Evolutionary conservation across 2,329 filamentous ascomycete genomes (phyloP).

Genomic region (Paraphoma sp.): DNA sequence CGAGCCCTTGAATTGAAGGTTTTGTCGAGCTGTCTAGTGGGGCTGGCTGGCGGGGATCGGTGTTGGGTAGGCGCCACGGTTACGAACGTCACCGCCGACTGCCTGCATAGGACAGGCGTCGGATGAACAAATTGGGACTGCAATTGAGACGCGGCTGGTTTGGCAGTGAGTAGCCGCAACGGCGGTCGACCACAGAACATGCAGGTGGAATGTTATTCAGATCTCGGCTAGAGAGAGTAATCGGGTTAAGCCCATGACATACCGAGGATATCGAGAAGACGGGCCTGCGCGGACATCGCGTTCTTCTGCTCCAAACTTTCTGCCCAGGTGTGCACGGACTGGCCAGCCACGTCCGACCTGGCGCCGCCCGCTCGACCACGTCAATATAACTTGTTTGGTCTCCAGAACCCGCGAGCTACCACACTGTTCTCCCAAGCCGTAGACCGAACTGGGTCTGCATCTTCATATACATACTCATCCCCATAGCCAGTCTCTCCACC

Average conservation of each 20-base stretch:
- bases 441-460: conserved; percentile 6
- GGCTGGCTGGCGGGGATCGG: conserved; percentile 42
- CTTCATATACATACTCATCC: background rate
- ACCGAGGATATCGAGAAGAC: conserved; percentile 33
- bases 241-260: conserved; percentile 17
- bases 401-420: conserved; percentile 51
- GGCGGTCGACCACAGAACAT: conserved; percentile 31
- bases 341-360: background rate
- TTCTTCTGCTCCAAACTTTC: conserved; percentile 5
- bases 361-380: background rate
- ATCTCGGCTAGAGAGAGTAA: conserved; percentile 23
- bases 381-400: conserved; percentile 55
- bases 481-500: background rate
- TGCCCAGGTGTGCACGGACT: conserved; percentile 15
- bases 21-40: conserved; percentile 50
- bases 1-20: conserved; percentile 47
- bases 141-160: conserved; percentile 17
- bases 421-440: conserved; percentile 9
- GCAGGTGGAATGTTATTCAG: conserved; percentile 19
- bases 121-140: conserved; percentile 27
- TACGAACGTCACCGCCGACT: conserved; percentile 44
- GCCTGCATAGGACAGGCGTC: conserved; percentile 44
- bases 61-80: conserved; percentile 48
- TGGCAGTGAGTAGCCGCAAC: conserved; percentile 33
- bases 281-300: conserved; percentile 7